phyloP scores from a whole-genome alignment of 2,329 filamentous ascomycete genomes.

The Lasiodiplodia sp. region DNA sequence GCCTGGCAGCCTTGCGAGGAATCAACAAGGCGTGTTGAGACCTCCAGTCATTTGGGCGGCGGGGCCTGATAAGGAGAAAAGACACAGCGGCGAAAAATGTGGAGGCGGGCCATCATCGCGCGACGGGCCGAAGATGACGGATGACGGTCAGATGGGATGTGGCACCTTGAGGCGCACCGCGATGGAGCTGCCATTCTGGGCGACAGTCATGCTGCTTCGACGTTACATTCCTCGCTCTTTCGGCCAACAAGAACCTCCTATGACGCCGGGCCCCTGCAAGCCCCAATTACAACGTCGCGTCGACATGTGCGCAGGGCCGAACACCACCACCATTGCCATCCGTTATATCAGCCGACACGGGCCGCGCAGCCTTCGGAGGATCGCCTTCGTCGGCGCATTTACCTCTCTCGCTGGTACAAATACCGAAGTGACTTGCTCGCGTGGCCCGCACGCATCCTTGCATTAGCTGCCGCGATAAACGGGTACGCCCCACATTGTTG shows the following conservation, averaged over 20 bases:
- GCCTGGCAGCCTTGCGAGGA: neutral
- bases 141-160: conserved; percentile 14
- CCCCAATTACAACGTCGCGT: neutral
- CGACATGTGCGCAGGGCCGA: neutral
- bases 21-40: neutral
- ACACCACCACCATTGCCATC: conserved; percentile 2
- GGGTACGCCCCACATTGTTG: neutral
- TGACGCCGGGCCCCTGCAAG: neutral
- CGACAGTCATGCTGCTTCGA: conserved; percentile 21
- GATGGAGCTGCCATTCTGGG: conserved; percentile 9
- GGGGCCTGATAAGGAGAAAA: neutral
- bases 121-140: neutral
- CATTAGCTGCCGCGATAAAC: neutral
- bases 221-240: conserved; percentile 15
- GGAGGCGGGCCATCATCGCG: neutral
- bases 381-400: neutral
- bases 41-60: conserved; percentile 15
- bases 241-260: neutral
- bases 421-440: conserved; percentile 16
- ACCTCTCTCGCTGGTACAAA: neutral
- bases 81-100: neutral
- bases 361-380: neutral
- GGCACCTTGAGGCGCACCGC: conserved; percentile 4
- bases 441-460: conserved; percentile 1
- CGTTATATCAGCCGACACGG: conserved; percentile 5